Conservation (phyloP, 225 moss, liverwort and hornwort genomes). For the Rhytidiadelphus loreus region DNA sequence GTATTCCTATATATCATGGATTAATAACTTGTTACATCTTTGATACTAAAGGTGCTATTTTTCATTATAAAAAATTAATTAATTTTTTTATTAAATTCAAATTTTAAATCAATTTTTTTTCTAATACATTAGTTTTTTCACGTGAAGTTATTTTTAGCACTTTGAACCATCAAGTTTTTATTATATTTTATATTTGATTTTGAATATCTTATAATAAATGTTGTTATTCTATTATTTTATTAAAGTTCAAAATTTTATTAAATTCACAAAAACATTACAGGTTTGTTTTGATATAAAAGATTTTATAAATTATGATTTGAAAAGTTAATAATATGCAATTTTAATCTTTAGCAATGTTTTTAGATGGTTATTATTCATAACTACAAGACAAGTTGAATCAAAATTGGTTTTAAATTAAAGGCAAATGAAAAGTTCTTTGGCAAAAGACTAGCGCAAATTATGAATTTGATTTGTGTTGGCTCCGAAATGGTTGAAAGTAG, state of each 20-base stretch:
- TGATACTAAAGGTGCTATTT: background rate
- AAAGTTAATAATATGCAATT: background rate
- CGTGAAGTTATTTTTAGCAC: background rate
- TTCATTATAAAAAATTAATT: background rate
- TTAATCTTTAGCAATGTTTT: accelerated
- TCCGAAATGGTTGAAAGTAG: background rate
- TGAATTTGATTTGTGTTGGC: background rate
- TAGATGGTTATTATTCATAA: background rate
- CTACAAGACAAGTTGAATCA: background rate
- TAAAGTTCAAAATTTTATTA: background rate
- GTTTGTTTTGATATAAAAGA: background rate
- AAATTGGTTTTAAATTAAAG: background rate
- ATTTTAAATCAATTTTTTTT: background rate
- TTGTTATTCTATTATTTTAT: background rate
- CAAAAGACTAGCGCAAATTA: background rate
- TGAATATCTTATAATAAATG: background rate
- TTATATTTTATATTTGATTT: background rate
- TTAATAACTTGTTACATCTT: background rate
- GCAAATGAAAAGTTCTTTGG: background rate
- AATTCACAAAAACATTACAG: background rate
- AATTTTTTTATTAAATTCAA: background rate
- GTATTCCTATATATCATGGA: background rate
- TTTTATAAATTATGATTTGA: background rate
- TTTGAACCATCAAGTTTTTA: background rate
- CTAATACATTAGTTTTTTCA: background rate